Evolutionary conservation across 768 basidiomycete species (phyloP), one percentile per base, ranked within the genome.

Genomic region (Calocybe gangraenosa): DNA sequence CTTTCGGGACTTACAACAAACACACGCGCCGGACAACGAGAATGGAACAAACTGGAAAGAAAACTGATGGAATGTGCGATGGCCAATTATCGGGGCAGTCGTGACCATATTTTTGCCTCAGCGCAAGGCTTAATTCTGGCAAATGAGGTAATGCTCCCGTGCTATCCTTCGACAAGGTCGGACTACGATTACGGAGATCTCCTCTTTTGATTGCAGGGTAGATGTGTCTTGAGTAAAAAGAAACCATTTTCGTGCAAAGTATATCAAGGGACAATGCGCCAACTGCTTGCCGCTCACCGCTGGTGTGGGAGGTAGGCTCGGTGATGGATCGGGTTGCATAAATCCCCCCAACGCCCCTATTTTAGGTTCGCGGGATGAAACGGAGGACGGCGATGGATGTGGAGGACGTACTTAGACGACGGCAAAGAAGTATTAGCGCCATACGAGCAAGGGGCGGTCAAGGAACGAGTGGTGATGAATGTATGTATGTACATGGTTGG

Each of bases 151-250:
- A 21, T 34, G 21, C 14, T 15, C 14, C 38, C 20, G 25, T 28
- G 5, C 25, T 28, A 5, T 28, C 25, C 25, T 11, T 25, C 38
- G 38, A 38, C 37, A 25, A 25, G 25, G 25, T 28, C 25, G 25
- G 25, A 28, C 17, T 22, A 18, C 18, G 8, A 21, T 35, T 25
- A 25, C 46, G 46, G 46, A 42, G 46, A 47, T 47, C 40, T 47
- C 46, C 46, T 28, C 6, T 6, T 6, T 20, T 47, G 46, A 47
- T 47, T 20, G 32, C 34, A 47, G 46, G 46, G 46, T 47, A 30
- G 40, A 17, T 18, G 7, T 3, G 6, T 31, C 23, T 37, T 47
- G 40, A 41, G 46, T 28, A 11, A 41, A 47, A 42, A 40, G 9
- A 11, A 36, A 28, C 34, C 13, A 30, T 42, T 15, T 36, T 28